phyloP scores from a whole-genome alignment of 176 grass and related monocot genomes.

The Ensete ventricosum region DNA sequence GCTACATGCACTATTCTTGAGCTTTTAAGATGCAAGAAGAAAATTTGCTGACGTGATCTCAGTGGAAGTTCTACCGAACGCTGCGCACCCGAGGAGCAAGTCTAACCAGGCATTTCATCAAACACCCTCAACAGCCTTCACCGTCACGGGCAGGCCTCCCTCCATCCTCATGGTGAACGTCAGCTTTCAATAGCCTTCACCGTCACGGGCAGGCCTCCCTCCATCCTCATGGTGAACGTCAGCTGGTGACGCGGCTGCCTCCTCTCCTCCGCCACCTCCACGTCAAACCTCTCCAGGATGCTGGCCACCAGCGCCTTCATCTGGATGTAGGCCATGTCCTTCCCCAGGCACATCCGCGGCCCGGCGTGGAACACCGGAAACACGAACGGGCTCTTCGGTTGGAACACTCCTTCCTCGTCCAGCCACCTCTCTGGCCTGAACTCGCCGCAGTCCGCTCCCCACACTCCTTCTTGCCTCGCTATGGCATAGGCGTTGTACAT shows the following conservation, averaged over 20 bases:
- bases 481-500: slow-evolving; percentile 8
- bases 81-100: too few species aligned
- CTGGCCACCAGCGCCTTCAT: not conserved
- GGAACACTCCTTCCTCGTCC: not conserved
- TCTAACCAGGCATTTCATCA: too few species aligned
- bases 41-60: too few species aligned
- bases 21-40: too few species aligned
- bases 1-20: too few species aligned
- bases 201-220: slow-evolving; percentile 1
- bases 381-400: not conserved
- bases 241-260: not conserved
- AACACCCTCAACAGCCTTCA: not conserved
- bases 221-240: not conserved
- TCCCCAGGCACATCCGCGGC: slow-evolving; percentile 6
- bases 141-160: not conserved
- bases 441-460: not conserved
- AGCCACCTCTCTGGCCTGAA: slow-evolving; percentile 10
- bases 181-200: not conserved
- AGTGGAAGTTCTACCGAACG: too few species aligned
- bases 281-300: slow-evolving; percentile 3
- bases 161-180: not conserved
- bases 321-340: slow-evolving; percentile 5
- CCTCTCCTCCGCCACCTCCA: slow-evolving; percentile 1
- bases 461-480: not conserved
- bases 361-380: slow-evolving; percentile 5